Conservation (phyloP, 257 asterid genomes). For the Euphrasia confusa region DNA sequence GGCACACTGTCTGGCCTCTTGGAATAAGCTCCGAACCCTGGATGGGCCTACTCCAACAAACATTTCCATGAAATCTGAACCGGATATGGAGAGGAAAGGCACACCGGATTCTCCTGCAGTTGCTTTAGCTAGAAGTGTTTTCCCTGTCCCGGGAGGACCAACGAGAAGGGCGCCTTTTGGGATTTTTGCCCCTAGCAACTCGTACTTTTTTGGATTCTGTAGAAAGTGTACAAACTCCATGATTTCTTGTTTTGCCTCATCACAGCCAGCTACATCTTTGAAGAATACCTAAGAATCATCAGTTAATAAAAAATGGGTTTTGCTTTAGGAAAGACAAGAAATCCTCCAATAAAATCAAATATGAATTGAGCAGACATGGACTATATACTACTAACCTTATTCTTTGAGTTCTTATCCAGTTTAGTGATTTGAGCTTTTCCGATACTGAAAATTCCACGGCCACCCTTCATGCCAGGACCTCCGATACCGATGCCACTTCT, state of each 20-base stretch:
- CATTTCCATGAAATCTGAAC: conserved; percentile 80
- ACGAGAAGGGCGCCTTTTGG: conserved; percentile 77
- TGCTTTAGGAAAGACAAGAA: too few species aligned
- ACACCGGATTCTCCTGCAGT: conserved; percentile 78
- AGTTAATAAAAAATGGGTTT: too few species aligned
- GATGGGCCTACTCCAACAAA: conserved; percentile 79
- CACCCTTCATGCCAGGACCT: conserved; percentile 64
- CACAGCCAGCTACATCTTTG: conserved; percentile 84
- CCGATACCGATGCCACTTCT: conserved; percentile 53
- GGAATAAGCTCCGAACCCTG: conserved; percentile 64
- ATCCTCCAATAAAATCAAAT: too few species aligned
- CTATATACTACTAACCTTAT: conserved; percentile 37
- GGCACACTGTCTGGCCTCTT: conserved; percentile 75
- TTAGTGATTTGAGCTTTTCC: conserved; percentile 69
- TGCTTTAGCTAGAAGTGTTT: conserved; percentile 36
- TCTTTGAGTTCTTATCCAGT: conserved; percentile 63
- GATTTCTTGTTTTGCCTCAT: conserved; percentile 79
- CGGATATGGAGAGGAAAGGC: conserved; percentile 71
- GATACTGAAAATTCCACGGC: conserved; percentile 60
- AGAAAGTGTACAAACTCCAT: conserved; percentile 77
- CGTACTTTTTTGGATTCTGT: conserved; percentile 70
- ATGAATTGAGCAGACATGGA: too few species aligned
- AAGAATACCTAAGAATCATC: conserved; percentile 39
- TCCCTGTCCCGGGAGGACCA: conserved; percentile 60
- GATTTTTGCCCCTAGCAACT: conserved; percentile 69